Conservation (phyloP, 192 early-diverging fungal species). For the Fimicolochytrium jonesii region DNA sequence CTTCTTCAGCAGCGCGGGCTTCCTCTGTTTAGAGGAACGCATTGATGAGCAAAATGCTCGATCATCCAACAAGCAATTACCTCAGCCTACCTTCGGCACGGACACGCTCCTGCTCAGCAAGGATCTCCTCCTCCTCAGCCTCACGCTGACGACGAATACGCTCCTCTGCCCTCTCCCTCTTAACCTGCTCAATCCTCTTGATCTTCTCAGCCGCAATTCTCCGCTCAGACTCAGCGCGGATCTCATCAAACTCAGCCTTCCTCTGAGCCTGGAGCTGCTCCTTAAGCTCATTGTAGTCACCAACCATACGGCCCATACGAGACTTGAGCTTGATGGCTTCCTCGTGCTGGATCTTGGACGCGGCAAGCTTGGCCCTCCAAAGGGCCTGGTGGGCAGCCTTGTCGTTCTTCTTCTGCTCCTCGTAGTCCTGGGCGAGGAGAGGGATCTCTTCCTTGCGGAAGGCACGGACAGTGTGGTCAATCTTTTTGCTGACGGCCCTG, state of each 20-base stretch:
- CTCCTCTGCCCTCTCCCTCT: slow-evolving; percentile 51
- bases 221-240: slow-evolving; percentile 50
- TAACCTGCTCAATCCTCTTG: slow-evolving; percentile 58
- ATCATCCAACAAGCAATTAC: neutral
- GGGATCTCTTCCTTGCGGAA: slow-evolving; percentile 88
- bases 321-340: slow-evolving; percentile 72
- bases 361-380: slow-evolving; percentile 61
- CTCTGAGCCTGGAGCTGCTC: slow-evolving; percentile 50
- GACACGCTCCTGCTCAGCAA: slow-evolving; percentile 24
- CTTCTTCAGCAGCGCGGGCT: slow-evolving; percentile 20
- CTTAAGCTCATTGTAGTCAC: slow-evolving; percentile 68
- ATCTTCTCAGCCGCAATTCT: slow-evolving; percentile 72
- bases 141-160: slow-evolving; percentile 22
- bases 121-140: slow-evolving; percentile 17
- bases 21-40: slow-evolving; percentile 7
- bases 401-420: slow-evolving; percentile 82
- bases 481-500: slow-evolving; percentile 66
- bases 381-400: slow-evolving; percentile 71
- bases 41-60: slow-evolving; percentile 15
- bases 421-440: slow-evolving; percentile 86
- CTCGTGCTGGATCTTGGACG: slow-evolving; percentile 61
- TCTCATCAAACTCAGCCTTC: slow-evolving; percentile 51
- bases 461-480: slow-evolving; percentile 93
- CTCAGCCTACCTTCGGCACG: slow-evolving; percentile 25
- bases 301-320: slow-evolving; percentile 75